phyloP scores from a whole-genome alignment of 179 eudicot genomes.

The Gypsophila paniculata region DNA sequence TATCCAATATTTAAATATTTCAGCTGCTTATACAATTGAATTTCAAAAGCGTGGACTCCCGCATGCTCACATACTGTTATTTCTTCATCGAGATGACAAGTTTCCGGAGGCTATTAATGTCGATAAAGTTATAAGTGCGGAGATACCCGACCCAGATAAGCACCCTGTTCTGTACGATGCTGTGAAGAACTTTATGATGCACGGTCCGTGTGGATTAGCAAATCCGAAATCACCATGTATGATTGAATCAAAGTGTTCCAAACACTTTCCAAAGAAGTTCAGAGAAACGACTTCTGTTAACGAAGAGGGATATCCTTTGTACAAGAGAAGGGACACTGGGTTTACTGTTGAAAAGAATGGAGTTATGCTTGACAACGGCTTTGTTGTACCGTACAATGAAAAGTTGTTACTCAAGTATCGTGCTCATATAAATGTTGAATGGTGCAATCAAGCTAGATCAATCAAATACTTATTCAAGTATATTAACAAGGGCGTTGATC shows the following conservation, averaged over 20 bases:
- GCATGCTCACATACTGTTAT: not conserved
- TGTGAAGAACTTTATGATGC: conserved; percentile 16
- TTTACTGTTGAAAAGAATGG: not conserved
- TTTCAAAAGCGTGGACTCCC: not conserved
- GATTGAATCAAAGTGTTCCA: conserved; percentile 6
- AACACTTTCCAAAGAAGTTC: conserved; percentile 19
- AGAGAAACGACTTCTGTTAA: conserved; percentile 13
- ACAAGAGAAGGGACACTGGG: conserved; percentile 9
- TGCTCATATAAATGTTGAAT: too few species aligned
- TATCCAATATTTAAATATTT: too few species aligned
- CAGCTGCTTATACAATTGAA: not conserved
- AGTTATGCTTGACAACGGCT: too few species aligned
- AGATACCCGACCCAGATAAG: not conserved
- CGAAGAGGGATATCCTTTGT: conserved; percentile 16
- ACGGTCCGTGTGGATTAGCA: conserved; percentile 25
- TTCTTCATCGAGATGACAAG: not conserved
- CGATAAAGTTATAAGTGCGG: not conserved
- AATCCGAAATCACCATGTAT: not conserved
- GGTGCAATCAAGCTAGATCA: conserved; percentile 20
- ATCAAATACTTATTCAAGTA: conserved; percentile 17
- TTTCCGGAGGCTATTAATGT: not conserved
- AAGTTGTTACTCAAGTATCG: too few species aligned
- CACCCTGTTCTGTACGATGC: conserved; percentile 12
- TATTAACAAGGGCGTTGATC: conserved; percentile 23
- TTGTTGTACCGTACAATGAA: too few species aligned